These are phyloP conservation scores for Leptoxyphium fumago DNA, from an alignment of 2,329 filamentous ascomycete species.

Conservation along the genomic window DNA sequence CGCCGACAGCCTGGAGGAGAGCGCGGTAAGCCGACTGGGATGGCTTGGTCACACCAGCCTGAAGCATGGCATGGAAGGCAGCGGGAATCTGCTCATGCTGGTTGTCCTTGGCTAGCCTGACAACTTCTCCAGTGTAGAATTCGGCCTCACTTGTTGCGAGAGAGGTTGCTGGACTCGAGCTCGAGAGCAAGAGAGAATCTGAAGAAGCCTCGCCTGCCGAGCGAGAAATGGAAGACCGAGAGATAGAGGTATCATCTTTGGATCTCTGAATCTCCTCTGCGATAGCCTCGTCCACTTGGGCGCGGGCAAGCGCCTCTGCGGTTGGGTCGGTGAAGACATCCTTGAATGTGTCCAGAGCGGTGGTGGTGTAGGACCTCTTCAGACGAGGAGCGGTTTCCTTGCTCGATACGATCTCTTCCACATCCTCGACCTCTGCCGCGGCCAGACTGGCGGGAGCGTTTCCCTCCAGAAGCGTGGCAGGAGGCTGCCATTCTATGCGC, in stretches of 20 bases:
- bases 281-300: conserved; percentile 73
- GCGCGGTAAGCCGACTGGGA: conserved; percentile 84
- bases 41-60: conserved; percentile 63
- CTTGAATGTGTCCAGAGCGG: conserved; percentile 45
- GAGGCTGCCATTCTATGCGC: conserved; percentile 73
- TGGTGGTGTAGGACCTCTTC: conserved; percentile 38
- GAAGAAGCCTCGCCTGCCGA: conserved; percentile 5
- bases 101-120: conserved; percentile 53
- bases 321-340: conserved; percentile 33
- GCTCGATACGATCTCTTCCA: conserved; percentile 14
- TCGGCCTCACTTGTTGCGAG: conserved; percentile 42
- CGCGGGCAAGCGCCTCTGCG: conserved; percentile 44
- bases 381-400: conserved; percentile 17
- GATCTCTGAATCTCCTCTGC: conserved; percentile 58
- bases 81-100: conserved; percentile 79
- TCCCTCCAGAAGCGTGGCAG: conserved; percentile 22
- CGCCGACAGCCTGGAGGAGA: conserved; percentile 68
- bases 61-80: conserved; percentile 81
- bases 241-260: conserved; percentile 29
- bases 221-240: conserved; percentile 6
- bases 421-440: conserved; percentile 23
- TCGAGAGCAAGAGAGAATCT: conserved; percentile 8
- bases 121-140: conserved; percentile 64
- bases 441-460: conserved; percentile 15
- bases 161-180: conserved; percentile 13